Base-by-base conservation (phyloP, 2,329 filamentous ascomycete genomes). In the Uncinocarpus reesii region DNA sequence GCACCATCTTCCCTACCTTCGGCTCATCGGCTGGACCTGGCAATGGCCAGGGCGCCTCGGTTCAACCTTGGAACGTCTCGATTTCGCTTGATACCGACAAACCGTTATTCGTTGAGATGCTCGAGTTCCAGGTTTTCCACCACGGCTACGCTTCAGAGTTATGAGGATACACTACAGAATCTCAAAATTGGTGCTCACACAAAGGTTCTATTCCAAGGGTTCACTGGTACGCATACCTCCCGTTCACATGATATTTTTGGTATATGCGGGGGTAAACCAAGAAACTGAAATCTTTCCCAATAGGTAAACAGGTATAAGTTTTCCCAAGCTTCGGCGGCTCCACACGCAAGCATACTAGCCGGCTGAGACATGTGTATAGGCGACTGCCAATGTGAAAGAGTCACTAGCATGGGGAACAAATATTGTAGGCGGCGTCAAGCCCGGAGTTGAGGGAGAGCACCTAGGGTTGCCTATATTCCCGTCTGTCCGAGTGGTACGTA, bases 391-490 rank as follows among this genome's bases (percentile, higher is more conserved):
- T 65, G 84, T 84, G 26, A 77, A 78, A 63, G 83, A 88, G 62
- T 86, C 83, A 10, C 68, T 89, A 50, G 78, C 73, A 63, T 90
- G 83, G 76, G 85, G 85, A 10, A 89, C 85, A 32, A 83, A 86
- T 31, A 81, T 90, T 51, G 83, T 90, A 0, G 85, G 85, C 24
- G 84, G 84, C 21, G 83, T 88, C 15, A 86, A 79, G 46, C 85
- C 84, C 0, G 80, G 79, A 2, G 78, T 80, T 42, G 75, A 78
- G 49, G 80, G 80, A 41, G 78, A 85, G 59, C 84, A 89, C 67
- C 68, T 89, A 16, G 83, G 81, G 1, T 69, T 86, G 29, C 85
- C 85, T 1, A 74, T 89, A 1, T 70, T 87, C 16, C 80, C 83
- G 1, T 80, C 76, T 36, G 80, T 89, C 24, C 73, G 74, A 58